phyloP scores from a whole-genome alignment of 768 basidiomycete species.

The Amanita muscaria region DNA sequence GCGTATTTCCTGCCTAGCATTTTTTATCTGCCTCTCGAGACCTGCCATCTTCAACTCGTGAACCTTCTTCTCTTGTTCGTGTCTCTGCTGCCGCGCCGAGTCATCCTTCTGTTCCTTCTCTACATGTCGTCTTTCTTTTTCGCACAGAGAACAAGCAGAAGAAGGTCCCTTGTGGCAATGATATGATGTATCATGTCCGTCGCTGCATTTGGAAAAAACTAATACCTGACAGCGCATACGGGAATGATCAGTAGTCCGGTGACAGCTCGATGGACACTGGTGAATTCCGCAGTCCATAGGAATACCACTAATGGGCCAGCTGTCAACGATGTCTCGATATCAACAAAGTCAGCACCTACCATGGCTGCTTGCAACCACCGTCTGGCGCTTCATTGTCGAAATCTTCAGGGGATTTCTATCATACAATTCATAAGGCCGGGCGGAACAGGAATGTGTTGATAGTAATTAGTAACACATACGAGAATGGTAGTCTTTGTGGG shows the following conservation, averaged over 20 bases:
- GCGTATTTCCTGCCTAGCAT: slow-evolving; percentile 1
- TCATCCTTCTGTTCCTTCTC: slow-evolving; percentile 19
- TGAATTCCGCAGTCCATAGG: slow-evolving; percentile 45
- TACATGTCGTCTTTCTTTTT: slow-evolving; percentile 24
- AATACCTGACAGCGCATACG: slow-evolving; percentile 39
- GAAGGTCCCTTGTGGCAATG: slow-evolving; percentile 31
- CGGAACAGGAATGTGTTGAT: no score
- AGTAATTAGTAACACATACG: no score
- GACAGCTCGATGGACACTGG: slow-evolving; percentile 51
- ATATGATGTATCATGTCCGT: slow-evolving; percentile 28
- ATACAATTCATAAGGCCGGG: not conserved
- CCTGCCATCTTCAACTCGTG: slow-evolving; percentile 26
- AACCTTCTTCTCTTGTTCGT: slow-evolving; percentile 20
- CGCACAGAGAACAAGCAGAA: slow-evolving; percentile 35
- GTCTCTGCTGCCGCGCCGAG: slow-evolving; percentile 20
- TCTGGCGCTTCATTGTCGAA: slow-evolving; percentile 49
- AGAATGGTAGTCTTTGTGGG: slow-evolving; percentile 31
- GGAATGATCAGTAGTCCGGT: slow-evolving; percentile 45
- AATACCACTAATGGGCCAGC: slow-evolving; percentile 29
- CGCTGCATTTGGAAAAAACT: slow-evolving; percentile 31
- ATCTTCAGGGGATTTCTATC: slow-evolving; percentile 24
- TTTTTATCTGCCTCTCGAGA: slow-evolving; percentile 21
- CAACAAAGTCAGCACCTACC: slow-evolving; percentile 32
- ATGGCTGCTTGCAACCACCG: slow-evolving; percentile 53
- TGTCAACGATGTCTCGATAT: not conserved